Evolutionary conservation across 1,284 basidiomycete genomes (phyloP).

Genomic region (Sparassis latifolia): DNA sequence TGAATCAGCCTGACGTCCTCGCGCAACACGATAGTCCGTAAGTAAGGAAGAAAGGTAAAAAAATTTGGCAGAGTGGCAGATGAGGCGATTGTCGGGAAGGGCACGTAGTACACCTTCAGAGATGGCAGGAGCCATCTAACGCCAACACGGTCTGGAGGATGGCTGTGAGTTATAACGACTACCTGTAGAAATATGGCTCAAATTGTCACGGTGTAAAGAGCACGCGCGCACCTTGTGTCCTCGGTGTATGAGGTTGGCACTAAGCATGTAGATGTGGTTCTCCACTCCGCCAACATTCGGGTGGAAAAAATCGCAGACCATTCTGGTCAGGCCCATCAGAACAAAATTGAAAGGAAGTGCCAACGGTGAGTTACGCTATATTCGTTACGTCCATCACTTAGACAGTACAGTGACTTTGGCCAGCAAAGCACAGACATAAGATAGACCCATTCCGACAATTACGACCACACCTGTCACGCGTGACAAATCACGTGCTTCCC

Average conservation of each 20-base stretch:
- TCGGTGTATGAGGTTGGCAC: conserved; percentile 73
- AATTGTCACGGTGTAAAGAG: background rate
- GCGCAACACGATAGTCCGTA: conserved; percentile 83
- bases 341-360: background rate
- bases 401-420: background rate
- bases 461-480: no score
- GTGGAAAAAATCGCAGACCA: conserved; percentile 97
- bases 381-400: background rate
- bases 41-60: conserved; percentile 85
- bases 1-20: conserved; percentile 89
- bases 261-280: conserved; percentile 92
- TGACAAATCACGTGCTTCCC: no score
- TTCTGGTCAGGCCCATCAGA: conserved; percentile 38
- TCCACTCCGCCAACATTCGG: conserved; percentile 95
- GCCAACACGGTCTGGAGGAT: conserved; percentile 79
- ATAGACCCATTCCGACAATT: no score
- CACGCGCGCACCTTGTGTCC: conserved; percentile 72
- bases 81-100: conserved; percentile 82
- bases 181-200: conserved; percentile 47
- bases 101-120: conserved; percentile 94
- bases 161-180: conserved; percentile 91
- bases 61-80: conserved; percentile 94
- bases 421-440: no score
- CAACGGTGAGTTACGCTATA: background rate
- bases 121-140: conserved; percentile 82